Evolutionary conservation across 257 asterid species (phyloP).

Genomic region (Buddleja alternifolia): DNA sequence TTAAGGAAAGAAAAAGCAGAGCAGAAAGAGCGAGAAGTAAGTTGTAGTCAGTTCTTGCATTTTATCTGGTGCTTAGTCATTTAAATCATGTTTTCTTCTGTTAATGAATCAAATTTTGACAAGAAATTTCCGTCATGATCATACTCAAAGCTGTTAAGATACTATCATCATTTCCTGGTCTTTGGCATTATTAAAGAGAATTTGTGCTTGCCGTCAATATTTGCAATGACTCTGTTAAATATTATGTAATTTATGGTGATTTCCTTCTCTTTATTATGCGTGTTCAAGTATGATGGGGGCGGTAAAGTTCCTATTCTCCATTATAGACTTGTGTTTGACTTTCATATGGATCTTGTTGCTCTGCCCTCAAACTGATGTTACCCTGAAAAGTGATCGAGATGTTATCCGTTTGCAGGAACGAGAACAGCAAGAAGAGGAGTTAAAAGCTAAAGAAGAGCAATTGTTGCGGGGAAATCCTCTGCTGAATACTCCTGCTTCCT

Average conservation of each 20-base stretch:
- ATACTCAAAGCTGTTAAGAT: too few relatives aligned
- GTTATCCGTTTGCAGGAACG: slow-evolving; percentile 54
- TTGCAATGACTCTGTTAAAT: neutral
- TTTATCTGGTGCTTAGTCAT: neutral
- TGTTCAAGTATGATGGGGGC: neutral
- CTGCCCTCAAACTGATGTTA: slow-evolving; percentile 5
- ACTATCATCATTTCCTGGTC: neutral
- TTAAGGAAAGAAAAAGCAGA: slow-evolving; percentile 89
- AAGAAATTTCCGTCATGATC: too few relatives aligned
- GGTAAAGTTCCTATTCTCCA: neutral
- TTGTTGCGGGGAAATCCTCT: slow-evolving; percentile 85
- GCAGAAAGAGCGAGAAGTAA: slow-evolving; percentile 79
- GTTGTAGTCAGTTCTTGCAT: slow-evolving; percentile 7
- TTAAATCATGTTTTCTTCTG: neutral
- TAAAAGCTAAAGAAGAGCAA: slow-evolving; percentile 85
- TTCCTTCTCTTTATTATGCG: neutral
- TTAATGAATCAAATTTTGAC: neutral
- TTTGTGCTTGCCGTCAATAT: neutral
- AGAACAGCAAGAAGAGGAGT: slow-evolving; percentile 71
- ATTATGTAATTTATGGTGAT: neutral
- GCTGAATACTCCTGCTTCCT: slow-evolving; percentile 67
- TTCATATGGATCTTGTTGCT: neutral
- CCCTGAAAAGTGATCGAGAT: slow-evolving; percentile 23
- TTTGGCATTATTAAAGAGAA: neutral
- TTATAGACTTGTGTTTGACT: neutral